Base-by-base conservation (phyloP, 768 basidiomycete genomes). In the Suillus paluster region DNA sequence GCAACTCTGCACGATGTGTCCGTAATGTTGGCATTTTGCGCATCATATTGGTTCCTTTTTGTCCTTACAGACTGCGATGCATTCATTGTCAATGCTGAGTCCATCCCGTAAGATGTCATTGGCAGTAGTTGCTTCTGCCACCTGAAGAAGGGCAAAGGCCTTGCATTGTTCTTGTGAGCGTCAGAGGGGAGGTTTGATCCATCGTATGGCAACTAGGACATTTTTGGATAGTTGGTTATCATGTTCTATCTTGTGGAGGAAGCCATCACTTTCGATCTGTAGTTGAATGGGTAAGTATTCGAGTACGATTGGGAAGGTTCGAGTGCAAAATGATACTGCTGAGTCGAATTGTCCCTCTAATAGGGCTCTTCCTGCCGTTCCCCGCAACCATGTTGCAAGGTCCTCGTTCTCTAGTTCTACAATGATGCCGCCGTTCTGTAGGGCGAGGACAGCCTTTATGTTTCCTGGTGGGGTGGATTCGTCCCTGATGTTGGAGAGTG, bases 111-210 rank as follows among this genome's bases (percentile, higher is more conserved):
- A 63, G 4, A 65, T 66, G 0, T 38, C 15, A 64, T 77, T 77
- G 2, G 72, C 73, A n/a, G 61, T 49, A 15, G 68, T 53, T 3
- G 59, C 34, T 3, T 61, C 49, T 8, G 11, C 36, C 59, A 77
- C 66, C 1, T 59, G 61, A 4, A 77, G 46, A 21, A 76, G 65
- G 0, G 69, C 54, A 52, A 74, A 70, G 1, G 73, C 73, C 39
- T 34, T 0, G 58, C 56, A 0, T 36, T 4, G 11, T 15, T 30
- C 44, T 4, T 21, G 10, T 10, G n/a, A 21, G 5, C 10, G 44
- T 4, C 9, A 10, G n/a, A 21, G n/a, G 0, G 44, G 44, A 3
- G 44, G 44, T 45, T 45, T 45, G 21, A 45, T 45, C 44, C 44
- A 45, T 1, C 44, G 9, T 11, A 45, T 45, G 0, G 10, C 10